Percentiles rank a stretch among this genome's conserved stretches.
phyloP scores from a whole-genome alignment of 1,284 basidiomycete genomes.

The Fomitopsis schrenkii region DNA sequence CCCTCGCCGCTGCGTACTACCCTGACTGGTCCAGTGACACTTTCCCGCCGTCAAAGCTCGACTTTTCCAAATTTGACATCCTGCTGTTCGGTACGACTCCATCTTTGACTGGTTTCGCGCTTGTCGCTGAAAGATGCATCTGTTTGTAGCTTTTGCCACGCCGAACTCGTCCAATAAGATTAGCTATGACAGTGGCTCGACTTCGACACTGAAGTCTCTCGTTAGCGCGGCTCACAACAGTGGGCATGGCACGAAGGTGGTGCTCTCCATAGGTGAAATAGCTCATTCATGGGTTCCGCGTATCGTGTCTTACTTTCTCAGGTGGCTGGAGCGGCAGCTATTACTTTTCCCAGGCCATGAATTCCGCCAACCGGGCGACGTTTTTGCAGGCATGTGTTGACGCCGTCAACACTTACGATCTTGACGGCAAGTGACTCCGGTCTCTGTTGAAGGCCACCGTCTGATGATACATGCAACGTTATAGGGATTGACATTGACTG shows the following conservation, averaged over 20 bases:
- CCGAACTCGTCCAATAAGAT: conserved; percentile 57
- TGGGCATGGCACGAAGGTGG: conserved; percentile 58
- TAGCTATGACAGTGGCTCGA: conserved; percentile 52
- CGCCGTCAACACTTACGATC: conserved; percentile 55
- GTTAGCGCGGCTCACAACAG: conserved; percentile 56
- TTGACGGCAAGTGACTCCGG: conserved; percentile 45
- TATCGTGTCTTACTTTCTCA: background rate
- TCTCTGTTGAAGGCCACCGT: background rate
- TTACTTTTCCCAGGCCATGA: conserved; percentile 64
- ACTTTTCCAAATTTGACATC: conserved; percentile 71
- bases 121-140: background rate
- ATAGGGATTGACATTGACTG: background rate
- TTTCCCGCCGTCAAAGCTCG: conserved; percentile 60
- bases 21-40: conserved; percentile 61
- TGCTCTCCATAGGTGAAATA: conserved; percentile 66
- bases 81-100: conserved; percentile 51
- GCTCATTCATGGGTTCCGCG: conserved; percentile 2
- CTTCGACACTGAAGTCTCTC: conserved; percentile 55
- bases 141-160: conserved; percentile 59
- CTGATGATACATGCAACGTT: background rate
- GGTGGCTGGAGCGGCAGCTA: conserved; percentile 53
- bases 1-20: conserved; percentile 52
- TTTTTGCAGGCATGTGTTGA: conserved; percentile 59
- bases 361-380: conserved; percentile 43
- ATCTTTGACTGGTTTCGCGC: background rate